Percentiles rank a stretch among this genome's conserved stretches.
These are phyloP conservation scores for Trichoderma gracile DNA, from an alignment of 2,329 filamentous ascomycete genomes.

Conservation along the genomic window DNA sequence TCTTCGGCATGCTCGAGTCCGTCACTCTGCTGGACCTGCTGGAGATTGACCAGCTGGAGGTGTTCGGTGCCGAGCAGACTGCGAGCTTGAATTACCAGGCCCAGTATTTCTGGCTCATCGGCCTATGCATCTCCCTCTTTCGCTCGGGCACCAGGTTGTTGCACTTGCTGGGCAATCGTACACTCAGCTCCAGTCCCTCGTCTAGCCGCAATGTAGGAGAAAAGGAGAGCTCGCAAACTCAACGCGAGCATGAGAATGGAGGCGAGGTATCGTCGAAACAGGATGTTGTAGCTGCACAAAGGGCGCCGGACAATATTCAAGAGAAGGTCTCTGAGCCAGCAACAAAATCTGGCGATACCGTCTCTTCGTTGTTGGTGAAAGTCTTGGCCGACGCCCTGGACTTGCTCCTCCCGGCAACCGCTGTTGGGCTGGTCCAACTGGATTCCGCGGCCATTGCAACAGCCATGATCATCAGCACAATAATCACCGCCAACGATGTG, in stretches of 20 bases:
- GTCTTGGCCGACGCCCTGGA: constrained; percentile 62
- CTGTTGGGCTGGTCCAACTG: constrained; percentile 61
- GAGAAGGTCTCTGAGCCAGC: constrained; percentile 28
- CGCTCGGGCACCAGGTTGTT: constrained; percentile 46
- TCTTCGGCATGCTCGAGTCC: constrained; percentile 69
- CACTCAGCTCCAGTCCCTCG: constrained; percentile 39
- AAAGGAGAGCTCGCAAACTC: constrained; percentile 21
- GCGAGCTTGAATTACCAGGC: constrained; percentile 57
- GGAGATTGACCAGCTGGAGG: constrained; percentile 46
- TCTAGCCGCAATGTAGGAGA: constrained; percentile 33
- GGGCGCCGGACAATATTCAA: constrained; percentile 34
- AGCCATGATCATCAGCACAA: constrained; percentile 46
- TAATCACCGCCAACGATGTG: constrained; percentile 15
- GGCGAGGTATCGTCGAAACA: neutral
- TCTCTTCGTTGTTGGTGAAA: constrained; percentile 45
- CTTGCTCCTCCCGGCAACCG: constrained; percentile 59
- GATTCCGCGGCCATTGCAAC: constrained; percentile 55
- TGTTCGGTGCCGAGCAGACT: constrained; percentile 55
- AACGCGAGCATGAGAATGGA: constrained; percentile 29
- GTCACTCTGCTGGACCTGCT: constrained; percentile 59
- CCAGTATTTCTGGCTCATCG: constrained; percentile 70
- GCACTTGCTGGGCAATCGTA: constrained; percentile 38
- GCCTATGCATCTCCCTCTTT: constrained; percentile 54
- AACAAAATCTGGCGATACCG: constrained; percentile 35
- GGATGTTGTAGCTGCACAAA: constrained; percentile 37